Percentiles rank a stretch among this genome's conserved stretches.
phyloP scores from a whole-genome alignment of 2,329 filamentous ascomycete species.

The Aspergillus sp. region DNA sequence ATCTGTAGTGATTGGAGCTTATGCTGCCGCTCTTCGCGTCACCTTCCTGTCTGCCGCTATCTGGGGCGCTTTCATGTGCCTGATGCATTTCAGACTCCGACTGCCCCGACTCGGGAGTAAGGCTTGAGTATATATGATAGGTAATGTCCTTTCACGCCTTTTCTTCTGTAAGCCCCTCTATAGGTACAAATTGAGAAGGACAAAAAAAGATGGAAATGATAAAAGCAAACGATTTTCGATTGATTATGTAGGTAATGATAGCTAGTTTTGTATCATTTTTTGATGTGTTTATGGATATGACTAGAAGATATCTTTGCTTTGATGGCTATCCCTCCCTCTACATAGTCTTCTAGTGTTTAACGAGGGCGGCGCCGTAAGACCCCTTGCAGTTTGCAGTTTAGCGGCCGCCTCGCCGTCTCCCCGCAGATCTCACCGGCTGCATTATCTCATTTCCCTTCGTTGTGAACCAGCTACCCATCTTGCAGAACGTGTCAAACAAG shows the following conservation, averaged over 20 bases:
- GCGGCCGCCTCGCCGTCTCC: not conserved
- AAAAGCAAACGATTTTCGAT: not conserved
- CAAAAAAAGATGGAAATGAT: not conserved
- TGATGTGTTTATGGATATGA: too few relatives aligned
- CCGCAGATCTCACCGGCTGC: not conserved
- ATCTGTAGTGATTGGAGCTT: slow-evolving; percentile 33
- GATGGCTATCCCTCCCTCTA: too few relatives aligned
- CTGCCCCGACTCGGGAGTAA: slow-evolving; percentile 32
- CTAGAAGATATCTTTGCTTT: too few relatives aligned
- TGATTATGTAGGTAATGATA: not conserved
- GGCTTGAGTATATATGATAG: slow-evolving; percentile 8
- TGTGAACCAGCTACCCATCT: not conserved
- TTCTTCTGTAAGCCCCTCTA: not conserved
- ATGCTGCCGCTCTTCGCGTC: slow-evolving; percentile 33
- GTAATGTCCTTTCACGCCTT: not conserved
- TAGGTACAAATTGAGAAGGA: not conserved
- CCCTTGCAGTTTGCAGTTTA: slow-evolving; percentile 1
- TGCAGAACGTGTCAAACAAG: not conserved
- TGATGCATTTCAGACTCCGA: slow-evolving; percentile 30
- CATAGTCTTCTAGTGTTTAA: not conserved
- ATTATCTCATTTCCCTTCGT: not conserved
- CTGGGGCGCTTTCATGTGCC: slow-evolving; percentile 32
- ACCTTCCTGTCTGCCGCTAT: slow-evolving; percentile 39
- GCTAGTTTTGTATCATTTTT: not conserved
- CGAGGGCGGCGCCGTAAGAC: not conserved